phyloP scores from a whole-genome alignment of 2,329 filamentous ascomycete species.

The Ophiostoma sp. region DNA sequence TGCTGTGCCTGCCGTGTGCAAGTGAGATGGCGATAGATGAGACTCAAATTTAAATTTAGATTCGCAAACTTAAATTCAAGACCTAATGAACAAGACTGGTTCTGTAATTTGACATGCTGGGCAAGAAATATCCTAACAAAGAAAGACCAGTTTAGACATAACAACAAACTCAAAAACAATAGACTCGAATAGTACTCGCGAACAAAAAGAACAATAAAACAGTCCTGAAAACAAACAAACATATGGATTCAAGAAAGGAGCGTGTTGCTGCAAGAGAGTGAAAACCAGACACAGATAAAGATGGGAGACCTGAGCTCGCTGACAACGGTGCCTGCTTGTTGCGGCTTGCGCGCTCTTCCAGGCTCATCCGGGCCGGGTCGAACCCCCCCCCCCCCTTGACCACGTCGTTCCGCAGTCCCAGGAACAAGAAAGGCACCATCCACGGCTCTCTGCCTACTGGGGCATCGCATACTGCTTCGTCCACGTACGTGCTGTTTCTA shows the following conservation, averaged over 20 bases:
- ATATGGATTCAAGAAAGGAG: neutral
- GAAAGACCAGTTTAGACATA: neutral
- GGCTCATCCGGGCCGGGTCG: neutral
- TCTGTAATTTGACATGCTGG: neutral
- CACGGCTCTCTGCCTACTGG: slow-evolving; percentile 25
- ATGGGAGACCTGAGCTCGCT: neutral
- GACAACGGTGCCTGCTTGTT: neutral
- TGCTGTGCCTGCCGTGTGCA: neutral
- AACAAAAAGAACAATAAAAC: neutral
- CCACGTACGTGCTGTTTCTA: slow-evolving; percentile 89
- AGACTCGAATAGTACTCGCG: neutral
- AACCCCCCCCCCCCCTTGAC: neutral
- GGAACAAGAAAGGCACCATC: neutral
- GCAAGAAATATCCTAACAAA: neutral
- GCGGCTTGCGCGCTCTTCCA: neutral
- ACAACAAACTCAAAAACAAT: neutral
- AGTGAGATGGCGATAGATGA: too few relatives aligned
- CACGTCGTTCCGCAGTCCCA: neutral
- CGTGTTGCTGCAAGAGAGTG: neutral
- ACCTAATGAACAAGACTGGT: neutral
- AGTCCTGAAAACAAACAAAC: neutral
- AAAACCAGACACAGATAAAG: neutral
- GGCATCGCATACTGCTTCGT: slow-evolving; percentile 73
- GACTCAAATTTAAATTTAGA: too few relatives aligned
- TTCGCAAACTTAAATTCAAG: too few relatives aligned